A percentile compares a stretch with the other conserved stretches of the same genome.
phyloP scores from a whole-genome alignment of 75 land plant species.

The Pinus albicaulis region DNA sequence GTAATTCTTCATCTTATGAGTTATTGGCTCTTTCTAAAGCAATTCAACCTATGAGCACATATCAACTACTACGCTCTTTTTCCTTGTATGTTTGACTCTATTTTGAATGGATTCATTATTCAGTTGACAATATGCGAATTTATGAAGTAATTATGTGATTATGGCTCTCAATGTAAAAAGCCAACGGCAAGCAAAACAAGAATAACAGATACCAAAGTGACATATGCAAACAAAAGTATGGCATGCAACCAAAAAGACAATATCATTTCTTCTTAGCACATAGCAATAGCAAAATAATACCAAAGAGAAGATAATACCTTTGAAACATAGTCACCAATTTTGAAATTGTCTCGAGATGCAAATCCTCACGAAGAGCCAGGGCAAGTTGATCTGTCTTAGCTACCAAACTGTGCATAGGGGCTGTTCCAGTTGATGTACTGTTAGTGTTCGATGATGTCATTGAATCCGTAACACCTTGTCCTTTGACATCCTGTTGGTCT shows the following conservation, averaged over 20 bases:
- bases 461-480: conserved; percentile 64
- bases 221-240: not conserved
- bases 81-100: no score
- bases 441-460: conserved; percentile 52
- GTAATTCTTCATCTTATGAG: no score
- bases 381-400: conserved; percentile 25
- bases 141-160: no score
- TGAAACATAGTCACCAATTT: conserved; percentile 50
- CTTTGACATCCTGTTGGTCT: conserved; percentile 57
- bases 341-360: conserved; percentile 47
- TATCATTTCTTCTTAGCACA: not conserved
- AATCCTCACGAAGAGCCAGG: conserved; percentile 1
- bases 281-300: not conserved
- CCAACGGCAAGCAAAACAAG: not conserved
- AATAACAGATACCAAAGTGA: not conserved
- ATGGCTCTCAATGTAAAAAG: no score
- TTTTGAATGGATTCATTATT: no score
- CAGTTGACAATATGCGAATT: no score
- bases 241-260: not conserved
- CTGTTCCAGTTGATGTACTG: conserved; percentile 67
- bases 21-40: no score
- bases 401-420: conserved; percentile 11
- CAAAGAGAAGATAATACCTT: conserved; percentile 40
- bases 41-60: no score
- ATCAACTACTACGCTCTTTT: no score